Conservation (phyloP, 2,329 filamentous ascomycete species). For the Ceratocystis papillata region DNA sequence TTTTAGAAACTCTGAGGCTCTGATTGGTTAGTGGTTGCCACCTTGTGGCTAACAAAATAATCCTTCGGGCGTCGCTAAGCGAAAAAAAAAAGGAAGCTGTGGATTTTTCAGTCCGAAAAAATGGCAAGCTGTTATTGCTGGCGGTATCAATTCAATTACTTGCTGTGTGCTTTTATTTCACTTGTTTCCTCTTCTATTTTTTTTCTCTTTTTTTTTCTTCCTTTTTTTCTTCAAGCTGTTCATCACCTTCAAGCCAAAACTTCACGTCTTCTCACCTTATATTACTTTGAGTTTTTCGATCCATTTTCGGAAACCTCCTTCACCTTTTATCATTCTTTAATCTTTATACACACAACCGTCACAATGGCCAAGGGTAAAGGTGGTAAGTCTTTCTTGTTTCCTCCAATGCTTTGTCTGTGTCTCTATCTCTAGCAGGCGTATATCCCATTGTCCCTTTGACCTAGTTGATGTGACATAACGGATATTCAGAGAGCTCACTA, state of each 20-base stretch:
- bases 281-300: constrained; percentile 15
- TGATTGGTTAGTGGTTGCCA: constrained; percentile 20
- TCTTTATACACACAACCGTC: constrained; percentile 14
- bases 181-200: constrained; percentile 2
- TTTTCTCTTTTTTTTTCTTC: constrained; percentile 7
- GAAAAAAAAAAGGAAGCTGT: constrained; percentile 3
- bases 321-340: constrained; percentile 18
- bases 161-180: constrained; percentile 8
- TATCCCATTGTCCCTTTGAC: too few species aligned
- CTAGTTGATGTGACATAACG: too few species aligned
- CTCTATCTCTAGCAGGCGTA: too few species aligned
- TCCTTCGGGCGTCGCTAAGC: constrained; percentile 20
- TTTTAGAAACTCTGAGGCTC: constrained; percentile 21
- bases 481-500: too few species aligned
- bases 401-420: not conserved
- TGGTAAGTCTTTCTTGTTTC: constrained; percentile 9
- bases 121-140: not conserved
- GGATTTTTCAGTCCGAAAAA: constrained; percentile 2
- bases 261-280: not conserved
- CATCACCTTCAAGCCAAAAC: constrained; percentile 18
- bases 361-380: constrained; percentile 25
- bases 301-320: constrained; percentile 9
- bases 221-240: constrained; percentile 19
- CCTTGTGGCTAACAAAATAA: constrained; percentile 12
- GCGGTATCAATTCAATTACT: not conserved